Conservation (phyloP, 108 stramenopile species). For the Fragilaria radians region DNA sequence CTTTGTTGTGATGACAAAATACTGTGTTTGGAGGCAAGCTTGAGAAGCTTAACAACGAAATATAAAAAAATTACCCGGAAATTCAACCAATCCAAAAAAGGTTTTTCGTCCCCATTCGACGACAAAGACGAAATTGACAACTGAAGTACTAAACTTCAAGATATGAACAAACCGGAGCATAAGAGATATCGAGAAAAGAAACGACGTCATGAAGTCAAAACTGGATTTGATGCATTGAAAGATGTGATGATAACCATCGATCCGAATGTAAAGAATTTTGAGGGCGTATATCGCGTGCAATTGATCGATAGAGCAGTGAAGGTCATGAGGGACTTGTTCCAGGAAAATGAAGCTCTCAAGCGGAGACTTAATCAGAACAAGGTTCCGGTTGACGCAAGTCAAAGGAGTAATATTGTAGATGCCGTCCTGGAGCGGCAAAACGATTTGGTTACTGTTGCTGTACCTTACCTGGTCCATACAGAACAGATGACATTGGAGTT, state of each 20-base stretch:
- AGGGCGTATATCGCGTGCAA: neutral
- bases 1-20: too few relatives aligned
- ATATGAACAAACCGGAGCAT: slow-evolving; percentile 54
- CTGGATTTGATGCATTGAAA: slow-evolving; percentile 62
- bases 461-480: neutral
- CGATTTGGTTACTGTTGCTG: neutral
- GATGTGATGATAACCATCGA: slow-evolving; percentile 57
- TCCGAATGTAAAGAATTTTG: slow-evolving; percentile 23
- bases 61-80: too few relatives aligned
- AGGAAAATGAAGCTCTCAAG: neutral
- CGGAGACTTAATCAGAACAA: too few relatives aligned
- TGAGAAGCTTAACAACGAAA: too few relatives aligned
- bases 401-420: neutral
- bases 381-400: neutral
- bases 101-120: too few relatives aligned
- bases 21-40: too few relatives aligned
- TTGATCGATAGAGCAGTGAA: neutral
- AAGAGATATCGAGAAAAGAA: slow-evolving; percentile 79
- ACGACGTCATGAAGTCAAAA: slow-evolving; percentile 69
- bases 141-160: too few relatives aligned
- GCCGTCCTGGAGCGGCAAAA: too few relatives aligned
- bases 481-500: too few relatives aligned
- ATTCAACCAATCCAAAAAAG: too few relatives aligned
- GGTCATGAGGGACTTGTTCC: neutral
- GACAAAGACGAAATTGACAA: too few relatives aligned